Evolutionary conservation across 805 yeast genomes (phyloP).

Genomic region (Cephaloascus fragrans): DNA sequence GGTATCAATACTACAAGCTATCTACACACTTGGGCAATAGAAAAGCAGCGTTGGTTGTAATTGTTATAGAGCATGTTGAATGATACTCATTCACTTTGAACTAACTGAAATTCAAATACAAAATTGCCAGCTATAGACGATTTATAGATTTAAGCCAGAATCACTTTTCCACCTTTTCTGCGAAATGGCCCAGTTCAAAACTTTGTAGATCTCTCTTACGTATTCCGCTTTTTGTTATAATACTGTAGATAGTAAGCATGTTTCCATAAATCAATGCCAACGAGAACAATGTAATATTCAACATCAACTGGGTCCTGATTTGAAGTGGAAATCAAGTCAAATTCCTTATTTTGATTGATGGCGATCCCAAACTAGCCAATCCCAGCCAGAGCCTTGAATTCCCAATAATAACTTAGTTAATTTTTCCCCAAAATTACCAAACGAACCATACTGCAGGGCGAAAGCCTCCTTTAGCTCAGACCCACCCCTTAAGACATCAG

Average conservation of each 20-base stretch:
- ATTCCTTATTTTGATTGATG: constrained; percentile 21
- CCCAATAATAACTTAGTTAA: constrained; percentile 35
- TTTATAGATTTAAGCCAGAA: constrained; percentile 7
- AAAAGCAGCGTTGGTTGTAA: no score
- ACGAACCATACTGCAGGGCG: constrained; percentile 31
- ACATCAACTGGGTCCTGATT: constrained; percentile 40
- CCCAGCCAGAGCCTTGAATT: constrained; percentile 48
- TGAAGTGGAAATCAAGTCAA: constrained; percentile 34
- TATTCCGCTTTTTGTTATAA: constrained; percentile 41
- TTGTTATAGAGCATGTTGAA: no score
- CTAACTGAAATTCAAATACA: no score
- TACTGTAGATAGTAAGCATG: constrained; percentile 45
- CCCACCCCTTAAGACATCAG: constrained; percentile 24
- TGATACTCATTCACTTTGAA: no score
- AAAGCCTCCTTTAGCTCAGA: constrained; percentile 28
- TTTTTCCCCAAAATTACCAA: constrained; percentile 28
- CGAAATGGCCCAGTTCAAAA: constrained; percentile 40
- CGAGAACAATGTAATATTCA: constrained; percentile 27
- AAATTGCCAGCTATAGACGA: no score
- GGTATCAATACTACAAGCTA: no score
- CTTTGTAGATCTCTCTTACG: constrained; percentile 41
- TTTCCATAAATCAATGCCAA: constrained; percentile 47
- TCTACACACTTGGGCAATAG: no score
- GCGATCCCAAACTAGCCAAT: constrained; percentile 37
- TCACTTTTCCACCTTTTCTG: constrained; percentile 25